Percentiles rank a stretch among this genome's conserved stretches.
Conservation (phyloP, 176 grass and related monocot species). For the Tuctoria greenei region DNA sequence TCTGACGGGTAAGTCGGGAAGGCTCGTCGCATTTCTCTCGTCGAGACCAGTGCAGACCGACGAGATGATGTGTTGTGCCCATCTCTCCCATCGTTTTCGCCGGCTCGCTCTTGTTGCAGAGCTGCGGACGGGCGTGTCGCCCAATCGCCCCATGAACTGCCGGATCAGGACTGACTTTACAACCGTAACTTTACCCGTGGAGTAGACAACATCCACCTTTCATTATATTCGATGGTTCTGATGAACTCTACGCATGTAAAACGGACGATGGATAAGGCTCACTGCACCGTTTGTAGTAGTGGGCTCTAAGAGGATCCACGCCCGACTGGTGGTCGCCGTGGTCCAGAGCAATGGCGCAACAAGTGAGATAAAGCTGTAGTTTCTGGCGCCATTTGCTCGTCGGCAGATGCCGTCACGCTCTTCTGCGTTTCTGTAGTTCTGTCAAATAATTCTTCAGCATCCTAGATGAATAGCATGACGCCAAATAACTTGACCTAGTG, state of each 20-base stretch:
- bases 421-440: neutral
- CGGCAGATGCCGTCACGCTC: neutral
- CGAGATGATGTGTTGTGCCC: conserved; percentile 17
- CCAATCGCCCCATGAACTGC: neutral
- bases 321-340: too few species aligned
- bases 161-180: too few species aligned
- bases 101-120: conserved; percentile 7
- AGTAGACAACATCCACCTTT: too few species aligned
- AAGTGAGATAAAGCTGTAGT: conserved; percentile 27
- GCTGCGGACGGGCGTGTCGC: conserved; percentile 14
- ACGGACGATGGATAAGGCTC: too few species aligned
- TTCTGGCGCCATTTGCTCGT: conserved; percentile 34
- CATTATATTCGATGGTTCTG: too few species aligned
- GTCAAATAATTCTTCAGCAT: neutral
- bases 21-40: conserved; percentile 15
- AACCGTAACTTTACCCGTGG: too few species aligned
- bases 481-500: neutral
- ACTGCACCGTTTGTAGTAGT: too few species aligned
- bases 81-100: conserved; percentile 35
- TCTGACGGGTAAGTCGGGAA: conserved; percentile 19
- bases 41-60: conserved; percentile 5
- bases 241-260: too few species aligned
- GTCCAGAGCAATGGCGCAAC: neutral
- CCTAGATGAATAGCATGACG: neutral
- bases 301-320: too few species aligned